Conservation (phyloP, 257 asterid species). For the Marsdenia floribunda region DNA sequence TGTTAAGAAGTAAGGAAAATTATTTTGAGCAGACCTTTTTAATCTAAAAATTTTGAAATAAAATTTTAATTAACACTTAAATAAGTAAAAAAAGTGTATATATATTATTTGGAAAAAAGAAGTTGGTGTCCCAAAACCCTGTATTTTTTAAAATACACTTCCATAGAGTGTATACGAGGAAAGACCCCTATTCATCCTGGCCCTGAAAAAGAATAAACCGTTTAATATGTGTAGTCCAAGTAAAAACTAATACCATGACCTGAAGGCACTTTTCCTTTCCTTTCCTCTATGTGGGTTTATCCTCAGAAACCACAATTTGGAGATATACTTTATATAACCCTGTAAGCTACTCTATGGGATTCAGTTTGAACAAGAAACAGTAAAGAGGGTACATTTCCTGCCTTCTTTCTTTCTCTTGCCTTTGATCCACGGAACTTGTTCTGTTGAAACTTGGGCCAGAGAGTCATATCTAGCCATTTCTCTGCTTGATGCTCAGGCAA, state of each 20-base stretch:
- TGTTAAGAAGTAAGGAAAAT: too few relatives aligned
- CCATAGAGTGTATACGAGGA: too few relatives aligned
- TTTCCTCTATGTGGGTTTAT: background rate
- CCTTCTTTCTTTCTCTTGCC: background rate
- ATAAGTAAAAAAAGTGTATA: too few relatives aligned
- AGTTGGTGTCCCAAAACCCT: too few relatives aligned
- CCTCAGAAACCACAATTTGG: background rate
- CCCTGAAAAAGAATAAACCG: background rate
- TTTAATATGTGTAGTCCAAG: too few relatives aligned
- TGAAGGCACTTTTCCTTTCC: background rate
- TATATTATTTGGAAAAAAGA: too few relatives aligned
- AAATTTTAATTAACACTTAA: too few relatives aligned
- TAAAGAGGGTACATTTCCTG: background rate
- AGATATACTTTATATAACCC: background rate
- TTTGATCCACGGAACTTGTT: background rate
- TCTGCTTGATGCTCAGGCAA: background rate
- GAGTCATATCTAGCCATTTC: background rate
- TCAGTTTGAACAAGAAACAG: background rate
- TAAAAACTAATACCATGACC: background rate
- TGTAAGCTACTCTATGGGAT: background rate
- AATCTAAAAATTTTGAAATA: too few relatives aligned
- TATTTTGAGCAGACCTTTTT: too few relatives aligned
- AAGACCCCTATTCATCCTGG: background rate
- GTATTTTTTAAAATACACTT: too few relatives aligned
- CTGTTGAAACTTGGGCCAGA: background rate